Conservation (phyloP, 1,284 basidiomycete genomes). For the Wolfiporia cocos region DNA sequence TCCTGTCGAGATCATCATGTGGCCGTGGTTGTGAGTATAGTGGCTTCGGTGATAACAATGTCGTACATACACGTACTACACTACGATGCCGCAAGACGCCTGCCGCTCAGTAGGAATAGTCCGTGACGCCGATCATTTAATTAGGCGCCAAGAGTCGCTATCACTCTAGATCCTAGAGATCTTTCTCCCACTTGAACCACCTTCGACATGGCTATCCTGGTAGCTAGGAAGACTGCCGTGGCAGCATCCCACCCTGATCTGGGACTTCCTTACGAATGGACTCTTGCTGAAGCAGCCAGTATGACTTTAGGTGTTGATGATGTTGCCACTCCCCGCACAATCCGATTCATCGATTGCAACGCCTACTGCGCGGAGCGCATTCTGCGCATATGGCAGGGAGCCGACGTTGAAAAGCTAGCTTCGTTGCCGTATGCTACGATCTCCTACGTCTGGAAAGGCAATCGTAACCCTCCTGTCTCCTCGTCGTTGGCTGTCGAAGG, state of each 20-base stretch:
- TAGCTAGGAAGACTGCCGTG: background rate
- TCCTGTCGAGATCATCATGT: too few relatives aligned
- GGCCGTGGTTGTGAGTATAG: too few relatives aligned
- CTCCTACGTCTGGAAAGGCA: background rate
- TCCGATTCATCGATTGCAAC: background rate
- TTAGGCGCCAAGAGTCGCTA: too few relatives aligned
- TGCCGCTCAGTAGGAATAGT: too few relatives aligned
- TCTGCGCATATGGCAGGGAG: background rate
- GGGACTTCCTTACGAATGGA: background rate
- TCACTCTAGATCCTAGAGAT: too few relatives aligned
- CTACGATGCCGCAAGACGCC: too few relatives aligned
- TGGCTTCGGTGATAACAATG: too few relatives aligned
- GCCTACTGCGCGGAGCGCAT: background rate
- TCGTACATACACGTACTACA: too few relatives aligned
- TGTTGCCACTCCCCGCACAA: background rate
- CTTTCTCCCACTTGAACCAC: too few relatives aligned
- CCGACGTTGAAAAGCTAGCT: background rate
- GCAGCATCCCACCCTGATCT: background rate
- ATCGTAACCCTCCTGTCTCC: background rate
- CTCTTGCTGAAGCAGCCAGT: background rate
- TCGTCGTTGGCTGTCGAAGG: background rate
- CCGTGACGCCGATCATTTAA: too few relatives aligned
- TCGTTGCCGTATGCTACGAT: background rate
- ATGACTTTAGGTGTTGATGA: background rate
- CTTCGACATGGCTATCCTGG: background rate